phyloP scores from a whole-genome alignment of 306 rosid genomes.

The Cucumis hystrix region DNA sequence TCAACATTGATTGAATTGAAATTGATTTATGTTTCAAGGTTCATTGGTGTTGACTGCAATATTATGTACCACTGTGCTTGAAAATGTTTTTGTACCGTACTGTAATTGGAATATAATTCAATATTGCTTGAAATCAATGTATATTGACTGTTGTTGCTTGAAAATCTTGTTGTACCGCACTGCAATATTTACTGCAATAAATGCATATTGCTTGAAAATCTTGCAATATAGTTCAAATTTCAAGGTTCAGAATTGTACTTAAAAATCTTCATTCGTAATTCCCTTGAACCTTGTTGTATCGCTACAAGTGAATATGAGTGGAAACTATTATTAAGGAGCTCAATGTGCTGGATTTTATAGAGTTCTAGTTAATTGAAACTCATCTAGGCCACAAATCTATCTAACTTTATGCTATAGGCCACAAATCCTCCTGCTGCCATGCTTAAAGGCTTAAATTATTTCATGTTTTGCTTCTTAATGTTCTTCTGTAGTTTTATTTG shows the following conservation, averaged over 20 bases:
- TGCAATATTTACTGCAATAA: too few relatives aligned
- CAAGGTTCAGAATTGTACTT: background rate
- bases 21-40: background rate
- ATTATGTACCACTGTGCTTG: background rate
- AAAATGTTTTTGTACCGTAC: too few relatives aligned
- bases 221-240: too few relatives aligned
- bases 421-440: too few relatives aligned
- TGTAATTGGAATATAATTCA: background rate
- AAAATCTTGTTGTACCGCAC: conserved; percentile 52
- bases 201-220: too few relatives aligned
- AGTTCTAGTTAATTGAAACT: background rate
- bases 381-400: too few relatives aligned
- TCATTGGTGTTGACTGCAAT: background rate
- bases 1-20: background rate
- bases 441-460: too few relatives aligned
- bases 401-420: too few relatives aligned
- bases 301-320: background rate
- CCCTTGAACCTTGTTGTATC: background rate
- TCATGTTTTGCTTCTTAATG: too few relatives aligned
- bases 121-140: too few relatives aligned
- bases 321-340: background rate
- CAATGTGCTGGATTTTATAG: background rate
- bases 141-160: too few relatives aligned
- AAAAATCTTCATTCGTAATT: background rate
- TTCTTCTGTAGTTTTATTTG: too few relatives aligned